These are phyloP conservation scores for barrel medic (Medicago truncatula) DNA, from an alignment of 306 rosid species.

Conservation along the genomic window DNA sequence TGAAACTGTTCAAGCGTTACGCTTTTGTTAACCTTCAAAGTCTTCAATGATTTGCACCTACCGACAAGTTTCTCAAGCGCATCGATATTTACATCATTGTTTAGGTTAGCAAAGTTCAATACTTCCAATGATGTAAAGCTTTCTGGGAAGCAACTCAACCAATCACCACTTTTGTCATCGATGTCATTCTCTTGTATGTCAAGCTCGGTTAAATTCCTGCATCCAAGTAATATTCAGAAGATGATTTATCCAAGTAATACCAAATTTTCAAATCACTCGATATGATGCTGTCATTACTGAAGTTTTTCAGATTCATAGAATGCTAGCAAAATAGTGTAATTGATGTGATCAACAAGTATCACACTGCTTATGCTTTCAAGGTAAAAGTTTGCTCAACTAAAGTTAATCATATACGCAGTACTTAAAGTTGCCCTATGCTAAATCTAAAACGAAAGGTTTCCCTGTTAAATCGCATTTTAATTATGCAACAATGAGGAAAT, in stretches of 20 bases:
- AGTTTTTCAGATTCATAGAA: conserved; percentile 15
- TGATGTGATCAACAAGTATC: not conserved
- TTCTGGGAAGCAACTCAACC: conserved; percentile 89
- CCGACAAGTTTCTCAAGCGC: conserved; percentile 78
- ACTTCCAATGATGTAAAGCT: conserved; percentile 78
- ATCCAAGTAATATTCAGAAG: conserved; percentile 39
- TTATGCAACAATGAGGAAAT: conserved; percentile 4
- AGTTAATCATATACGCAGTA: not conserved
- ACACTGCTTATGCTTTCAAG: conserved; percentile 20
- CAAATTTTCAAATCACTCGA: too few species aligned
- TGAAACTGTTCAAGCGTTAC: conserved; percentile 67
- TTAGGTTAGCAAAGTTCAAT: conserved; percentile 71
- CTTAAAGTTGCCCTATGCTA: not conserved
- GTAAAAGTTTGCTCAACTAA: conserved; percentile 1
- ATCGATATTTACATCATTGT: conserved; percentile 61
- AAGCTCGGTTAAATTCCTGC: conserved; percentile 80
- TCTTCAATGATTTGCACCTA: conserved; percentile 74
- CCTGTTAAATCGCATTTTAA: not conserved
- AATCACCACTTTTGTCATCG: conserved; percentile 67
- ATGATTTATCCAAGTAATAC: conserved; percentile 4
- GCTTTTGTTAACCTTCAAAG: conserved; percentile 72
- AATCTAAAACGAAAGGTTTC: too few species aligned
- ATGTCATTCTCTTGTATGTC: conserved; percentile 84
- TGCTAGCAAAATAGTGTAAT: conserved; percentile 5
- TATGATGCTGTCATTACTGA: not conserved